Conservation (phyloP, 2,329 filamentous ascomycete genomes). For the Magnaporthiopsis poae region DNA sequence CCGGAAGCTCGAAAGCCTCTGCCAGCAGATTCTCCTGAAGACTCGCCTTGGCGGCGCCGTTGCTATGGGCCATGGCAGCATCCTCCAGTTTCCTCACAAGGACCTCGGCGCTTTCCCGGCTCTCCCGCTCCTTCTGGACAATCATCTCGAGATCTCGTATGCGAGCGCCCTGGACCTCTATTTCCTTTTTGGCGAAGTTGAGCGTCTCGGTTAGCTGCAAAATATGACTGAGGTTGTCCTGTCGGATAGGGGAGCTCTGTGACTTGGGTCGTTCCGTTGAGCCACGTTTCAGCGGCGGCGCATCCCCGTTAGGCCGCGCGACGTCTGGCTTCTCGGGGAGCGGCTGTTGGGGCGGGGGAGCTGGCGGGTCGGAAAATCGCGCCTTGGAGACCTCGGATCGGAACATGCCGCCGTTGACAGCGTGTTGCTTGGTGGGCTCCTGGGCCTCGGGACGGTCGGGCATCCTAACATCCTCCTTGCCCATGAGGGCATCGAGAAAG, state of each 20-base stretch:
- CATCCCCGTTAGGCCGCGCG: slow-evolving; percentile 31
- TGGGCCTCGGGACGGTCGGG: slow-evolving; percentile 39
- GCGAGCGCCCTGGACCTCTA: slow-evolving; percentile 70
- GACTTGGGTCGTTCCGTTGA: slow-evolving; percentile 66
- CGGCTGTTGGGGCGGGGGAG: slow-evolving; percentile 84
- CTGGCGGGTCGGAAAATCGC: slow-evolving; percentile 84
- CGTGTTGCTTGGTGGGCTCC: slow-evolving; percentile 38
- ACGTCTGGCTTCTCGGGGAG: slow-evolving; percentile 85
- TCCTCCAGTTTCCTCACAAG: slow-evolving; percentile 61
- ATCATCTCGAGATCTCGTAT: slow-evolving; percentile 73
- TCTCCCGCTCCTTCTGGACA: slow-evolving; percentile 68
- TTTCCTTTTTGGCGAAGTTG: slow-evolving; percentile 72
- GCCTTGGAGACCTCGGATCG: slow-evolving; percentile 63
- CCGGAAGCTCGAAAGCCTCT: slow-evolving; percentile 36
- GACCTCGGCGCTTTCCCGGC: slow-evolving; percentile 76
- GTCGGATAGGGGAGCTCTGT: slow-evolving; percentile 47
- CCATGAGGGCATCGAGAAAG: slow-evolving; percentile 67
- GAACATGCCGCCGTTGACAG: slow-evolving; percentile 43
- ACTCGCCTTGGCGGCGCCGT: slow-evolving; percentile 26
- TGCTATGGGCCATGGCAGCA: slow-evolving; percentile 31
- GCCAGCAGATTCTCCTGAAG: slow-evolving; percentile 32
- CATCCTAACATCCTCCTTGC: slow-evolving; percentile 57
- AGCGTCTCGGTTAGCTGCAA: slow-evolving; percentile 76
- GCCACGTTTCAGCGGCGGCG: slow-evolving; percentile 60
- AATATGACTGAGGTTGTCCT: slow-evolving; percentile 61